Conservation (phyloP, 2,329 filamentous ascomycete species). For the Coniella vitis region DNA sequence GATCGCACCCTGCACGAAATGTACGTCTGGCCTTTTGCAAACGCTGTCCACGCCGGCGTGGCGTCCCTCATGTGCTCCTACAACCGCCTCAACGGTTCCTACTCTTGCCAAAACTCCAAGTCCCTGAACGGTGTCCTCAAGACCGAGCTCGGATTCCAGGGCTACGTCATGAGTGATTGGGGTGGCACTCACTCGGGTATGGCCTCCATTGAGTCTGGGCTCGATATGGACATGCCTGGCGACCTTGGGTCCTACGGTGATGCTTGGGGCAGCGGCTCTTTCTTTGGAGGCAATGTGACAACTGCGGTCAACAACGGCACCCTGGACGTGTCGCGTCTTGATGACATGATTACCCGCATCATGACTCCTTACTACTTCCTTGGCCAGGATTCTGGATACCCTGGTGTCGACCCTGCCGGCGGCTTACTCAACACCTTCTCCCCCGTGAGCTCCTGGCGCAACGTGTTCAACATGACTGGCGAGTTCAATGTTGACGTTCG, state of each 20-base stretch:
- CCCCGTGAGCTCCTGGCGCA: slow-evolving; percentile 39
- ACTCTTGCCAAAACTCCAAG: slow-evolving; percentile 70
- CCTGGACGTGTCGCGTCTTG: slow-evolving; percentile 31
- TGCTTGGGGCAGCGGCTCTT: slow-evolving; percentile 27
- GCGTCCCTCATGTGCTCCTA: slow-evolving; percentile 59
- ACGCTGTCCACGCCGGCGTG: slow-evolving; percentile 61
- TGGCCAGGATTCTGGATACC: slow-evolving; percentile 41
- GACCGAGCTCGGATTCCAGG: slow-evolving; percentile 68
- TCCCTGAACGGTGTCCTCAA: slow-evolving; percentile 67
- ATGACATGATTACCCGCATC: slow-evolving; percentile 47
- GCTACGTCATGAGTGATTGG: slow-evolving; percentile 71
- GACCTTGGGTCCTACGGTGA: slow-evolving; percentile 28
- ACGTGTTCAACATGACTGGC: slow-evolving; percentile 34
- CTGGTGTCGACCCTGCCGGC: slow-evolving; percentile 35
- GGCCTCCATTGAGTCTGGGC: slow-evolving; percentile 35
- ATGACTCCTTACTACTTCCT: slow-evolving; percentile 46
- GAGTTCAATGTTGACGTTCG: slow-evolving; percentile 39
- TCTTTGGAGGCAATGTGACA: slow-evolving; percentile 40
- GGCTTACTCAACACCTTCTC: slow-evolving; percentile 43
- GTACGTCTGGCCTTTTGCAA: slow-evolving; percentile 68
- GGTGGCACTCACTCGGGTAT: slow-evolving; percentile 30
- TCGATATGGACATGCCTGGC: slow-evolving; percentile 48
- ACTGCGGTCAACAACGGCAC: slow-evolving; percentile 41
- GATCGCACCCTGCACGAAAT: slow-evolving; percentile 67
- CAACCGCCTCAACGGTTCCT: slow-evolving; percentile 71